Evolutionary conservation across 345 rosid genomes (phyloP), one percentile per base, ranked within the genome.

Genomic region (Citrus medica): DNA sequence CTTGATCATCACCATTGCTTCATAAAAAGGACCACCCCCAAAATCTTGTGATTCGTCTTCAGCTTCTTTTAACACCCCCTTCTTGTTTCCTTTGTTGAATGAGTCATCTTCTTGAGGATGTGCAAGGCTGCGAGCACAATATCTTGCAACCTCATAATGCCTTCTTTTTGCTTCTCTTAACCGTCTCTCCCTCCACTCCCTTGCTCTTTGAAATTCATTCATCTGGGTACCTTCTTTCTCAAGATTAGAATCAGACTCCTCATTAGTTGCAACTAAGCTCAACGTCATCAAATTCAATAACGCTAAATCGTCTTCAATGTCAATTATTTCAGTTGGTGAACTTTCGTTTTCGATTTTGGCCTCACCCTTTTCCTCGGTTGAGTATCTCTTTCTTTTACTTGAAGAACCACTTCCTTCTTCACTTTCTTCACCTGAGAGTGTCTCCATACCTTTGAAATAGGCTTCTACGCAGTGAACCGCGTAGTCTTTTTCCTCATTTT

Each of bases 1-100:
- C 79, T 75, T 74, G 62, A 87, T 82, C 59, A 55, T 69, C 69
- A 79, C 73, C 76, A 75, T 75, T 55, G 87, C 89, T 33, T 72
- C 56, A 19, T 60, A 56, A 76, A 86, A 89, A 1, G 33, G 84
- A 70, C 76, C 78, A 32, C 74, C 35, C 3, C 71, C 28, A 1
- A 51, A 28, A 40, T 56, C 87, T 75, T 72, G 75, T 35, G 19
- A 62, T 14, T 58, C 79, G 5, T 27, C 67, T 5, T 69, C 71
- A 3, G 25, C 69, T 32, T 16, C 78, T 7, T 75, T 56, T 0
- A 9, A 28, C 65, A 21, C 25, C 64, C 37, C 35, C 25, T 78
- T 13, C 51, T 60, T 9, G 35, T 60, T 59, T 60, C 64, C 63
- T 78, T 61, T 1, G 27, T 22, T 27, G 51, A 6, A 4, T 19